Evolutionary conservation across 2,329 filamentous ascomycete species (phyloP), one percentile per base, ranked within the genome.

Genomic region (Pseudogymnoascus sp.): DNA sequence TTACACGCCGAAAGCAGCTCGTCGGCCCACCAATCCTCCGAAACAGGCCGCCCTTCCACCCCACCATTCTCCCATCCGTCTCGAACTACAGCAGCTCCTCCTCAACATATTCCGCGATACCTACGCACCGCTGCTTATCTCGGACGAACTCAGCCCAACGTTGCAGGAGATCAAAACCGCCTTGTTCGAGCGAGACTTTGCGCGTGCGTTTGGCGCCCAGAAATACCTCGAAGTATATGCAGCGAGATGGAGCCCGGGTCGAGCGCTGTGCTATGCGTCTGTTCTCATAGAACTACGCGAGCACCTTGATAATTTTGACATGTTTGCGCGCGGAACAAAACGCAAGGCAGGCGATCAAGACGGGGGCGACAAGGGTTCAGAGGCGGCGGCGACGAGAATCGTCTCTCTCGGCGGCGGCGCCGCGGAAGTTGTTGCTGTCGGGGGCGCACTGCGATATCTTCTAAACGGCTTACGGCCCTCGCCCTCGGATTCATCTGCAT

Each of bases 121-220:
- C 0, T 90, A 94, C 68, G 70, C 75, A 11, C 73, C 75, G 2
- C 72, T 81, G 6, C 76, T 87, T 59, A 70, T 74, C 7, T 79
- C 79, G 2, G 74, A 76, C 6, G 67, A 69, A n/a, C 79, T 86
- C 59, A 74, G 80, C 31, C 70, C 78, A 1, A 74, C 86, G 3
- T 80, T 97, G 19, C 93, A 96, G 71, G 84, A 87, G 61, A 84
- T 97, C 65, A 99, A 97, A 74, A 81, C 86, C 6, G 90, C 93
- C 66, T 80, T 99, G 7, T 97, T 88, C 73, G 86, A 89, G 63
- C 85, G 94, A 33, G 90, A 97, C 73, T 97, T 97, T 75, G 80
- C 81, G 11, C 77, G 79, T 14, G 93, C 93, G 0, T 99, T 97
- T 76, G 86, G 85, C 0, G 80, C 80, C 52, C 80, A 84, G 62